Evolutionary conservation across 352 stramenopile genomes (phyloP).

Genomic region (Peronospora belbahrii): DNA sequence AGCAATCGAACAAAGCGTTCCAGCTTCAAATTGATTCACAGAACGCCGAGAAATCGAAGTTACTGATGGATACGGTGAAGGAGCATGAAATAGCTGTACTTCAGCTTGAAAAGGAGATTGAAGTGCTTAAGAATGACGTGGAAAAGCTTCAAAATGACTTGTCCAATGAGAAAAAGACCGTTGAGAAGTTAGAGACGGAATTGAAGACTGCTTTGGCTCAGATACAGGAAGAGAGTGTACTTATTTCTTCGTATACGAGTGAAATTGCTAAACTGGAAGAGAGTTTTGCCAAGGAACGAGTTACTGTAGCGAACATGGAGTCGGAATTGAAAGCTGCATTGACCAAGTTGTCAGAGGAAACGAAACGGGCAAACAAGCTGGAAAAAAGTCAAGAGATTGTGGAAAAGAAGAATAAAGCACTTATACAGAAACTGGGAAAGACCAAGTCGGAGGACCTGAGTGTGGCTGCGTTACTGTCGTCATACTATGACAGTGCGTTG

Average conservation of each 20-base stretch:
- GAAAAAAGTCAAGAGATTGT: slow-evolving; percentile 20
- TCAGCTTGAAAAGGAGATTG: slow-evolving; percentile 24
- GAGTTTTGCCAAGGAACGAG: slow-evolving; percentile 17
- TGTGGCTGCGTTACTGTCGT: slow-evolving; percentile 57
- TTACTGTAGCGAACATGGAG: slow-evolving; percentile 6
- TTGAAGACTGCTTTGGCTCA: slow-evolving; percentile 14
- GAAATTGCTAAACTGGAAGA: slow-evolving; percentile 23
- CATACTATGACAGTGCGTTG: slow-evolving; percentile 77
- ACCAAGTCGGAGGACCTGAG: slow-evolving; percentile 47
- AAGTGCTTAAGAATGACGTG: slow-evolving; percentile 16
- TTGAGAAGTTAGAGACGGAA: slow-evolving; percentile 12
- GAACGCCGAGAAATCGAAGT: slow-evolving; percentile 27
- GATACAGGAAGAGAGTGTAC: slow-evolving; percentile 7
- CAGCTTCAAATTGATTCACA: slow-evolving; percentile 34
- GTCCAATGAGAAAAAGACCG: slow-evolving; percentile 6
- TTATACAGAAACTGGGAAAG: slow-evolving; percentile 45
- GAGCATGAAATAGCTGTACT: slow-evolving; percentile 28
- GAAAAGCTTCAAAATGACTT: slow-evolving; percentile 9
- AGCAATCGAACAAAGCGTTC: slow-evolving; percentile 33
- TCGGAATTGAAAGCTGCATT: slow-evolving; percentile 31
- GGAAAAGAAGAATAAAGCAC: slow-evolving; percentile 55
- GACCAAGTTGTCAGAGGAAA: slow-evolving; percentile 26
- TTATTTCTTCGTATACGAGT: neutral
- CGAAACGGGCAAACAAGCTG: slow-evolving; percentile 18
- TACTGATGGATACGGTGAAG: slow-evolving; percentile 28